Evolutionary conservation across 371 early-diverging fungal species (phyloP).

Genomic region (Mortierella sp.): DNA sequence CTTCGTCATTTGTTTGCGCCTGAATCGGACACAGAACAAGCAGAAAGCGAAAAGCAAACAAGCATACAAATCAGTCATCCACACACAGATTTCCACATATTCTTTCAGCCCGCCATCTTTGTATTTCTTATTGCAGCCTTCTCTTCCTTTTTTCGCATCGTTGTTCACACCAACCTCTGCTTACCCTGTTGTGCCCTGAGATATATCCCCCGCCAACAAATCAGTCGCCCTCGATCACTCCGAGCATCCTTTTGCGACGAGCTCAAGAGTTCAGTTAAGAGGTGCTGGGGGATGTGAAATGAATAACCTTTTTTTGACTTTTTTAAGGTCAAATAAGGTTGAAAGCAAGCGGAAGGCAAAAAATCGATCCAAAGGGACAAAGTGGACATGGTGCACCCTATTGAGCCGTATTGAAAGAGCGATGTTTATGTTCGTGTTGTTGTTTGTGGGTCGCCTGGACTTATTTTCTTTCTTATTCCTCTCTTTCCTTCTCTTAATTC

Average conservation of each 20-base stretch:
- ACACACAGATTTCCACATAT: not conserved
- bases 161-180: not conserved
- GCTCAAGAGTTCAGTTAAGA: not conserved
- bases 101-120: not conserved
- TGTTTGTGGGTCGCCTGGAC: conserved; percentile 1
- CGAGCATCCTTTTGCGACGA: not conserved
- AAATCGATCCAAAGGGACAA: not conserved
- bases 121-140: too few species aligned
- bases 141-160: not conserved
- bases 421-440: not conserved
- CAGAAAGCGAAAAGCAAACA: not conserved
- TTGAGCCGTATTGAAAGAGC: not conserved
- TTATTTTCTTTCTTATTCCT: not conserved
- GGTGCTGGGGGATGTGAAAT: not conserved
- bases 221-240: conserved; percentile 8
- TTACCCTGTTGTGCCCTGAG: not conserved
- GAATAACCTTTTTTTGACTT: conserved; percentile 2
- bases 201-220: not conserved
- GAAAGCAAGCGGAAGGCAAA: not conserved
- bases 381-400: not conserved
- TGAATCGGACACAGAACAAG: not conserved
- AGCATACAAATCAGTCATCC: conserved; percentile 4
- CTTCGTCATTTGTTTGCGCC: not conserved
- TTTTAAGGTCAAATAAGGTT: conserved; percentile 4
- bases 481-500: not conserved